Evolutionary conservation across 768 basidiomycete genomes (phyloP).

Genomic region (Termitomyces sp.): DNA sequence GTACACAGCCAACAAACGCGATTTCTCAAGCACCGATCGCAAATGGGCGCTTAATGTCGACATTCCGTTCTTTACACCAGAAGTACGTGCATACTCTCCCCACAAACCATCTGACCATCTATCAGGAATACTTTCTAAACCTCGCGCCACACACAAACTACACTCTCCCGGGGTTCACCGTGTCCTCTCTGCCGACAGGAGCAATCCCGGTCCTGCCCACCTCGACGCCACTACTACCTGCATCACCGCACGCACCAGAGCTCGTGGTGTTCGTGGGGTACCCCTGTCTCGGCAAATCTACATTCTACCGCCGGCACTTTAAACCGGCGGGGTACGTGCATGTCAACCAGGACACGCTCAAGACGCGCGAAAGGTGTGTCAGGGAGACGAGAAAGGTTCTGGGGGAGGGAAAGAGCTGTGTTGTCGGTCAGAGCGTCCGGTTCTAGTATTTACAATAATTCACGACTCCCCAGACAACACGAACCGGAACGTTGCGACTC

Average conservation of each 20-base stretch:
- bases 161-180: constrained; percentile 63
- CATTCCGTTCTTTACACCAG: constrained; percentile 76
- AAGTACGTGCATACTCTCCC: constrained; percentile 38
- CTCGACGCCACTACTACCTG: constrained; percentile 43
- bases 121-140: constrained; percentile 78
- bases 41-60: constrained; percentile 81
- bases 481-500: constrained; percentile 68
- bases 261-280: constrained; percentile 48
- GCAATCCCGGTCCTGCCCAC: constrained; percentile 46
- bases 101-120: not conserved
- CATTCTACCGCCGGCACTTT: constrained; percentile 73
- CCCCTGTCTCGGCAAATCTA: constrained; percentile 70
- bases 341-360: constrained; percentile 82
- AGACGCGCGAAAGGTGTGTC: constrained; percentile 71
- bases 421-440: constrained; percentile 64
- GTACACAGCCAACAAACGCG: constrained; percentile 35
- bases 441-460: not conserved
- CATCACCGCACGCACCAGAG: constrained; percentile 30
- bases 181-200: constrained; percentile 40
- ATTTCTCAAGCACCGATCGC: constrained; percentile 79
- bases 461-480: constrained; percentile 66
- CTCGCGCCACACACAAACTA: constrained; percentile 35
- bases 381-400: constrained; percentile 54
- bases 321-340: constrained; percentile 63
- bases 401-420: constrained; percentile 54